A percentile compares a stretch with the other conserved stretches of the same genome.
Conservation (phyloP, 164 flowering plant species). For the Macadamia tetraphylla region DNA sequence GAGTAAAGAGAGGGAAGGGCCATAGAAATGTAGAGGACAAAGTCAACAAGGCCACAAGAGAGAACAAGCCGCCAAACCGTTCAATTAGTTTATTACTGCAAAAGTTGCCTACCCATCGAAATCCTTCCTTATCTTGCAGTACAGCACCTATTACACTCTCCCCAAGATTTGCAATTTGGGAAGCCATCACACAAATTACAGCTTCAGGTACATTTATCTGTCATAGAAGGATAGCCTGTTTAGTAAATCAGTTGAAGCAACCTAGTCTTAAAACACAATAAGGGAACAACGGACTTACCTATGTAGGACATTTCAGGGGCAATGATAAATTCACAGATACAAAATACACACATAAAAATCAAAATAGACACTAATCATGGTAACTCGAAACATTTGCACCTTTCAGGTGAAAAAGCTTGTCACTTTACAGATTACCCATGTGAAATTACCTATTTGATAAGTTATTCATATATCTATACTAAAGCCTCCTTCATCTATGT, state of each 20-base stretch:
- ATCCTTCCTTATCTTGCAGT: slow-evolving; percentile 88
- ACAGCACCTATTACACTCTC: slow-evolving; percentile 90
- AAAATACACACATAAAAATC: no score
- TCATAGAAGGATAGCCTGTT: not conserved
- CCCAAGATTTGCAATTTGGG: slow-evolving; percentile 97
- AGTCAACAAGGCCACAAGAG: no score
- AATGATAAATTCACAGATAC: no score
- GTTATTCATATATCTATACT: no score
- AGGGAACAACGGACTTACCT: not conserved
- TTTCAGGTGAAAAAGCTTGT: no score
- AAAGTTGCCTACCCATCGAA: slow-evolving; percentile 61
- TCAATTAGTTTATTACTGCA: not conserved
- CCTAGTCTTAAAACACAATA: not conserved
- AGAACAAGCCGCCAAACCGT: not conserved
- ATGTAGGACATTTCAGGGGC: not conserved
- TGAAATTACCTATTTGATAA: no score
- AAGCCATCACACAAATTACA: slow-evolving; percentile 69
- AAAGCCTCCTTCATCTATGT: no score
- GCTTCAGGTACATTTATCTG: slow-evolving; percentile 63
- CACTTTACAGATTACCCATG: no score
- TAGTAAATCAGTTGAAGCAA: not conserved
- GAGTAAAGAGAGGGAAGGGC: no score
- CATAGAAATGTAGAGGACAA: no score
- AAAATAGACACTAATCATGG: no score
- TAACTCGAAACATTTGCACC: no score